These are phyloP conservation scores for Closterium sp. DNA, from an alignment of 139 green algal species.

Conservation along the genomic window DNA sequence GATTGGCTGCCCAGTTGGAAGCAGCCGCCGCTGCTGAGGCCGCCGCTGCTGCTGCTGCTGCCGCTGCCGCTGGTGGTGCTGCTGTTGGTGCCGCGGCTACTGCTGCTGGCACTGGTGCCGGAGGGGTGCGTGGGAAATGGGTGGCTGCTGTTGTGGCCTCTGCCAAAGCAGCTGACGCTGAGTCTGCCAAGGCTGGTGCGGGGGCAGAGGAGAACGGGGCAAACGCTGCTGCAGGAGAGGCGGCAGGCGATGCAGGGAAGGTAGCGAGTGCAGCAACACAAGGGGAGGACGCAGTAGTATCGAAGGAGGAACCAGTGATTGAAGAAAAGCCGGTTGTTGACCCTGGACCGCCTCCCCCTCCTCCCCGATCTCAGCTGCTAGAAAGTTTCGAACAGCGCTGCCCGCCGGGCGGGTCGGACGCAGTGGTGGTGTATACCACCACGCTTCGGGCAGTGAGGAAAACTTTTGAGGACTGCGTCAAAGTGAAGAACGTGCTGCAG, in stretches of 20 bases:
- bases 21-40: background rate
- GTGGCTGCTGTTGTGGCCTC: background rate
- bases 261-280: background rate
- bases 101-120: background rate
- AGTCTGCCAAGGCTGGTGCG: background rate
- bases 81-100: background rate
- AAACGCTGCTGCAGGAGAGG: background rate
- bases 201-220: background rate
- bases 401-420: slow-evolving; percentile 12
- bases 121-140: background rate
- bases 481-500: slow-evolving; percentile 31
- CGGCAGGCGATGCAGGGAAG: background rate
- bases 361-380: background rate
- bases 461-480: slow-evolving; percentile 50
- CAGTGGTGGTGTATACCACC: slow-evolving; percentile 49
- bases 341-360: background rate
- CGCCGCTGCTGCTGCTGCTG: background rate
- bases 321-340: background rate
- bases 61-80: background rate
- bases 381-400: slow-evolving; percentile 26
- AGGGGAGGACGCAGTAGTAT: background rate
- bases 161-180: background rate
- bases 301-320: background rate
- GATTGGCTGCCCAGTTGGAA: background rate
- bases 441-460: slow-evolving; percentile 32